These are phyloP conservation scores for Calonectria pteridis DNA, from an alignment of 2,329 filamentous ascomycete genomes.

Conservation along the genomic window DNA sequence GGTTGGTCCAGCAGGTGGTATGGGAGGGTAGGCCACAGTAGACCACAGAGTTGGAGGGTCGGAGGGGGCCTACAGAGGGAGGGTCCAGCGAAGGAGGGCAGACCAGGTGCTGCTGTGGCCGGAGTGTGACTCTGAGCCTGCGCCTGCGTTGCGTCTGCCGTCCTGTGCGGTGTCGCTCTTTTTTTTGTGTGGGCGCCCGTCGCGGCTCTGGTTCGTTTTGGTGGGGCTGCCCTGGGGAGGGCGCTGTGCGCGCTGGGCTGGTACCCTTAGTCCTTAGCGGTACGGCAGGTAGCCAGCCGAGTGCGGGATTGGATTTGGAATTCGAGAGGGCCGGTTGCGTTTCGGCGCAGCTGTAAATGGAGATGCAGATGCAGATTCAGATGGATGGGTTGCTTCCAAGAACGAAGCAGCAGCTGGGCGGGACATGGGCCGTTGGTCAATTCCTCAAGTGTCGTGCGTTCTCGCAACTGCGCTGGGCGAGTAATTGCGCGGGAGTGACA, in stretches of 20 bases:
- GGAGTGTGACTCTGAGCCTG: slow-evolving; percentile 7
- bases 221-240: background rate
- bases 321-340: background rate
- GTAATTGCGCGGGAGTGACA: slow-evolving; percentile 12
- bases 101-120: slow-evolving; percentile 15
- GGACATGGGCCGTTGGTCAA: background rate
- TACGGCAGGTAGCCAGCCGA: slow-evolving; percentile 3
- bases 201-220: slow-evolving; percentile 13
- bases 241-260: slow-evolving; percentile 16
- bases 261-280: slow-evolving; percentile 2
- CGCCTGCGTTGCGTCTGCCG: slow-evolving; percentile 11
- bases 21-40: slow-evolving; percentile 13
- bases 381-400: background rate
- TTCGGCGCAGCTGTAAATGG: background rate
- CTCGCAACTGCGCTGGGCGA: background rate
- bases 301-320: background rate
- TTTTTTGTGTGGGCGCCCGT: slow-evolving; percentile 11
- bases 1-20: slow-evolving; percentile 16
- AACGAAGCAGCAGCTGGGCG: background rate
- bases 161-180: slow-evolving; percentile 9
- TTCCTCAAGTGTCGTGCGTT: slow-evolving; percentile 4
- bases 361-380: background rate
- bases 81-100: background rate
- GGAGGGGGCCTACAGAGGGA: slow-evolving; percentile 20
- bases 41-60: slow-evolving; percentile 9